These are phyloP conservation scores for Fusarium foetens DNA, from an alignment of 2,329 filamentous ascomycete species.

Conservation along the genomic window DNA sequence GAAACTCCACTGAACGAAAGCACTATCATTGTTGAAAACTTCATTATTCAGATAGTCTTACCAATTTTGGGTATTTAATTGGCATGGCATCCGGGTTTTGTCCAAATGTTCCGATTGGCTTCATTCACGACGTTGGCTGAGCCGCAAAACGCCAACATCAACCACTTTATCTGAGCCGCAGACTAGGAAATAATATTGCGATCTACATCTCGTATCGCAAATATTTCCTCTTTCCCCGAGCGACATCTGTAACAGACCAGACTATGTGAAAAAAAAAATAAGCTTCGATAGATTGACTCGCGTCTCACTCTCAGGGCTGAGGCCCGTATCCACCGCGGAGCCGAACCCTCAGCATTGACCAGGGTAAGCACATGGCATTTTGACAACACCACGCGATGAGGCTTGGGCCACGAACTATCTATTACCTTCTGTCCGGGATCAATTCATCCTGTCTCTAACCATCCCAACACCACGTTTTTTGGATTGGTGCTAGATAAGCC, in stretches of 20 bases:
- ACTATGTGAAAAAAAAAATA: background rate
- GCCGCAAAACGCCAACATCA: background rate
- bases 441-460: background rate
- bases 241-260: background rate
- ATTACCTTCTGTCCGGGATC: conserved; percentile 11
- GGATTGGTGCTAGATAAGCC: background rate
- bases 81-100: rapidly evolving
- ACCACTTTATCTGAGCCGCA: background rate
- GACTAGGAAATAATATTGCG: background rate
- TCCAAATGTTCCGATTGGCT: background rate
- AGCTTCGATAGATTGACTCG: conserved; percentile 21
- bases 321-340: conserved; percentile 26
- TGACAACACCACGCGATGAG: background rate
- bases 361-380: background rate
- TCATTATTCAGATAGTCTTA: too few relatives aligned
- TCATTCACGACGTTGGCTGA: background rate
- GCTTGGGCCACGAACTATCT: background rate
- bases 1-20: rapidly evolving
- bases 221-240: background rate
- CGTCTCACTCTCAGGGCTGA: background rate
- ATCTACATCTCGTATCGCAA: background rate
- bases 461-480: conserved; percentile 18
- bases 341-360: conserved; percentile 8
- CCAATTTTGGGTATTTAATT: too few relatives aligned
- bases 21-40: rapidly evolving